Percentiles rank a stretch among this genome's conserved stretches.
Evolutionary conservation across 768 basidiomycete genomes (phyloP).

Genomic region (Boletus reticuloceps): DNA sequence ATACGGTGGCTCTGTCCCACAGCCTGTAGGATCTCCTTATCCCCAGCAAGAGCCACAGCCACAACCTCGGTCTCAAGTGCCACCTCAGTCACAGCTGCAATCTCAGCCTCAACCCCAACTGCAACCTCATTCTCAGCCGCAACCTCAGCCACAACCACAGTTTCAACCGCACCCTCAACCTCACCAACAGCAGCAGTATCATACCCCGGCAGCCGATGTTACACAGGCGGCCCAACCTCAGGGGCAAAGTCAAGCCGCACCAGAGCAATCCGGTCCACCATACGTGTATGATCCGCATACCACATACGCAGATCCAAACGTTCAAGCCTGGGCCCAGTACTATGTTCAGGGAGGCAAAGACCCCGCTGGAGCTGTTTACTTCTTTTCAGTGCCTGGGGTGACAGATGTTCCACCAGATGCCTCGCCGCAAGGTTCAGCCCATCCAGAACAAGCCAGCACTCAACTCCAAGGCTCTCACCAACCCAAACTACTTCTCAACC

Average conservation of each 20-base stretch:
- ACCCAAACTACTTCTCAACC: constrained; percentile 16
- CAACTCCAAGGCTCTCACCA: constrained; percentile 14
- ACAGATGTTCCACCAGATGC: constrained; percentile 39
- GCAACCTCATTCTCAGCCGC: constrained; percentile 31
- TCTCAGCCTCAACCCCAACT: constrained; percentile 33
- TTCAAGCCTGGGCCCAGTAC: constrained; percentile 85
- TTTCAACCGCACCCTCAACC: constrained; percentile 27
- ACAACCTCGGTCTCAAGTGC: constrained; percentile 22
- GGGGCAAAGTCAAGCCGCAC: constrained; percentile 11
- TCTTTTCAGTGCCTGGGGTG: constrained; percentile 73
- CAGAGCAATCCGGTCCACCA: constrained; percentile 40
- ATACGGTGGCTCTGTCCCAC: constrained; percentile 21
- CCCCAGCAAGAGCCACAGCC: constrained; percentile 29
- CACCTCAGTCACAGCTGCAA: constrained; percentile 31
- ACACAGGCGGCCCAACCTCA: constrained; percentile 11
- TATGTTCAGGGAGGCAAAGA: constrained; percentile 80
- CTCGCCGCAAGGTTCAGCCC: constrained; percentile 3
- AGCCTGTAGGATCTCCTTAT: constrained; percentile 31
- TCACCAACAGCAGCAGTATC: constrained; percentile 28
- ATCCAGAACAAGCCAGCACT: constrained; percentile 5
- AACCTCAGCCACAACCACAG: constrained; percentile 37
- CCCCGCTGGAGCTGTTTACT: constrained; percentile 74
- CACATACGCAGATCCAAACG: constrained; percentile 75
- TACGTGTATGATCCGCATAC: constrained; percentile 60
- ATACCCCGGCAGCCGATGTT: constrained; percentile 6